Percentiles rank a stretch among this genome's conserved stretches.
phyloP scores from a whole-genome alignment of 148 eudicot species.

The Spergularia marina region DNA sequence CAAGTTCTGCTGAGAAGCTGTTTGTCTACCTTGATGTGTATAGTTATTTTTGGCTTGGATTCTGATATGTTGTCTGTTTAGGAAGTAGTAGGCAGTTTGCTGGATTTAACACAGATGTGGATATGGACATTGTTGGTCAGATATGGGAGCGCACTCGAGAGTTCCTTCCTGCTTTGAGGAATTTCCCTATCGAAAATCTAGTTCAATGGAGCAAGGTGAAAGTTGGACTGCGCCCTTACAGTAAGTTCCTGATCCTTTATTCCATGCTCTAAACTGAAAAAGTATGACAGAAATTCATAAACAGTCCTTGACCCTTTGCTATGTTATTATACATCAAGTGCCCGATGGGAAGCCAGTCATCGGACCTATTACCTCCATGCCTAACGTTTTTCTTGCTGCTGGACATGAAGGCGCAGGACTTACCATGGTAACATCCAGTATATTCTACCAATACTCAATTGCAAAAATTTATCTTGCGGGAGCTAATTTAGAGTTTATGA shows the following conservation, averaged over 20 bases:
- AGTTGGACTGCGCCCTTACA: constrained; percentile 82
- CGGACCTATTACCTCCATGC: constrained; percentile 28
- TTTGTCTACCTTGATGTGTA: background rate
- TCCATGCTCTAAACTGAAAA: background rate
- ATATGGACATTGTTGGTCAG: constrained; percentile 45
- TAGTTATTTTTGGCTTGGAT: background rate
- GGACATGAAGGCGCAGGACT: constrained; percentile 33
- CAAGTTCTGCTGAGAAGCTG: background rate
- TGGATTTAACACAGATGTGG: constrained; percentile 61
- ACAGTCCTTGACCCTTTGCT: background rate
- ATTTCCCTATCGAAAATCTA: constrained; percentile 42
- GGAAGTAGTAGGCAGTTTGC: constrained; percentile 87
- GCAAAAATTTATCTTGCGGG: background rate
- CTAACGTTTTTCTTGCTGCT: constrained; percentile 23
- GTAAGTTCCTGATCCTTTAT: constrained; percentile 41
- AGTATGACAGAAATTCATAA: background rate
- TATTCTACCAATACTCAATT: background rate
- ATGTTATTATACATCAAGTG: constrained; percentile 21
- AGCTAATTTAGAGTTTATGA: constrained; percentile 4
- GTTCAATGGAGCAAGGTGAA: constrained; percentile 48
- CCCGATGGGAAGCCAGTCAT: constrained; percentile 29
- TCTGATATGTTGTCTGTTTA: constrained; percentile 15
- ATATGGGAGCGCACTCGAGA: constrained; percentile 71
- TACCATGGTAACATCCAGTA: constrained; percentile 13
- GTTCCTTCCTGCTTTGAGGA: constrained; percentile 62